These are phyloP conservation scores for Phyllosticta citrichinensis DNA, from an alignment of 2,329 filamentous ascomycete genomes.

Conservation along the genomic window DNA sequence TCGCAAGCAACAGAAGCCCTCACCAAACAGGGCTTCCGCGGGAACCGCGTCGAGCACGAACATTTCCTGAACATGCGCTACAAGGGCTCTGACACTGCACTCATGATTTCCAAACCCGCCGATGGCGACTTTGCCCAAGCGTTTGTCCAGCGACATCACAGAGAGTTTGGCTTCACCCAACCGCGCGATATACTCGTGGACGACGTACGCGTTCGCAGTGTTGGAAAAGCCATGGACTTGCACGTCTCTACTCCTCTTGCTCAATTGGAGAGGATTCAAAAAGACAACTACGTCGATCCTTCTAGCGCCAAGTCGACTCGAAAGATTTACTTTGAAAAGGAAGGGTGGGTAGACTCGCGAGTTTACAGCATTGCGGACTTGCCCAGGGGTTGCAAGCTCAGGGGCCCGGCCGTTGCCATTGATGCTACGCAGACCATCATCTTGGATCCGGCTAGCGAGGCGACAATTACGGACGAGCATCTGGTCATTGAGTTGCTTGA, in stretches of 20 bases:
- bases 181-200: conserved; percentile 24
- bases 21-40: conserved; percentile 53
- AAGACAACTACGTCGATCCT: conserved; percentile 61
- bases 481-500: conserved; percentile 32
- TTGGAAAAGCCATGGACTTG: conserved; percentile 61
- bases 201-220: conserved; percentile 6
- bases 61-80: conserved; percentile 37
- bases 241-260: conserved; percentile 5
- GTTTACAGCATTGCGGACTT: conserved; percentile 19
- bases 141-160: conserved; percentile 29
- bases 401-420: conserved; percentile 24
- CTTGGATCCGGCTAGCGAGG: conserved; percentile 19
- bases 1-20: conserved; percentile 37
- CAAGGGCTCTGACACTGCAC: conserved; percentile 32
- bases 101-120: conserved; percentile 31
- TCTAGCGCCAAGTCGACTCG: conserved; percentile 31
- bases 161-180: conserved; percentile 35
- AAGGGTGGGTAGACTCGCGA: conserved; percentile 16
- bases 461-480: conserved; percentile 24
- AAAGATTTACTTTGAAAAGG: conserved; percentile 49
- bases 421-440: conserved; percentile 39
- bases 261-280: conserved; percentile 37
- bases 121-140: conserved; percentile 24
- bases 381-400: conserved; percentile 15
- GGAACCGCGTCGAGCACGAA: conserved; percentile 17